phyloP scores from a whole-genome alignment of 139 green algal genomes.

The Coccomyxa sp. region DNA sequence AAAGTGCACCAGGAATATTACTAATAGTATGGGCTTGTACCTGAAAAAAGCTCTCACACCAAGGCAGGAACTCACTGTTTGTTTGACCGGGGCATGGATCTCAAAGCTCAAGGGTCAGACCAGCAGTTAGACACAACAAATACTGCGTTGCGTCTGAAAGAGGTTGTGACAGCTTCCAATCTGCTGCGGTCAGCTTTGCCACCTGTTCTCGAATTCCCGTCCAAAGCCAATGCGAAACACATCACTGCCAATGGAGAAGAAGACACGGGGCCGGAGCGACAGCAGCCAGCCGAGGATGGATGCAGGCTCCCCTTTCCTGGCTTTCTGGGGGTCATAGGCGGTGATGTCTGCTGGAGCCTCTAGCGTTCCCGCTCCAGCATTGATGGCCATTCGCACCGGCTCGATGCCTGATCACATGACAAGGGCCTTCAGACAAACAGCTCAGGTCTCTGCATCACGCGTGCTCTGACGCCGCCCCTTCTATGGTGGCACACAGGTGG shows the following conservation, averaged over 20 bases:
- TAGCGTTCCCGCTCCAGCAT: constrained; percentile 49
- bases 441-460: background rate
- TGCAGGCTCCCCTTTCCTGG: background rate
- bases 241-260: background rate
- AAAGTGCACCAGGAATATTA: no score
- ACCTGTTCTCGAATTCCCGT: background rate
- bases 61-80: no score
- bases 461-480: background rate
- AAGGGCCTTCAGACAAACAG: background rate
- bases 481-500: no score
- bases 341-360: constrained; percentile 49
- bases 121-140: no score
- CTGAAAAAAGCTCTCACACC: no score
- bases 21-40: no score
- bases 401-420: constrained; percentile 26
- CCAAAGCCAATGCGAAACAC: background rate
- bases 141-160: no score
- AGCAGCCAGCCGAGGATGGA: background rate
- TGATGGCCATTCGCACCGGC: constrained; percentile 36
- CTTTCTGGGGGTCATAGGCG: constrained; percentile 48
- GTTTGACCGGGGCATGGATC: no score
- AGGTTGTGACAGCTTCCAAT: no score
- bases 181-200: background rate
- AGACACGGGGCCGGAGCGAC: background rate
- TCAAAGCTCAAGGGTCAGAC: no score